These are phyloP conservation scores for Pseudohalonectria lignicola DNA, from an alignment of 2,329 filamentous ascomycete species.

Conservation along the genomic window DNA sequence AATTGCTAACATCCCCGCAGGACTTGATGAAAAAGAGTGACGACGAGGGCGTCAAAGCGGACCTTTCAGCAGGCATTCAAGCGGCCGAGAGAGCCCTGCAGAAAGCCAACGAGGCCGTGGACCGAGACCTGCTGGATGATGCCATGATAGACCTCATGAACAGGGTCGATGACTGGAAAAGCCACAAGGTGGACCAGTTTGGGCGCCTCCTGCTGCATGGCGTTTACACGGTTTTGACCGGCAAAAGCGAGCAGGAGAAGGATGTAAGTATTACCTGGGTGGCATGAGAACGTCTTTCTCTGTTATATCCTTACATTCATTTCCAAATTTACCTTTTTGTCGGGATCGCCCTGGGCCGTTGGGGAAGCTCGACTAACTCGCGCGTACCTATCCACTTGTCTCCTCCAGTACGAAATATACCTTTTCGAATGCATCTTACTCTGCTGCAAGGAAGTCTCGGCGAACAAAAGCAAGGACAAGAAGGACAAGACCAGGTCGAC, in stretches of 20 bases:
- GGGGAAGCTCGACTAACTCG: too few relatives aligned
- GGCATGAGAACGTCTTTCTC: too few relatives aligned
- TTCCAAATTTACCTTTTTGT: too few relatives aligned
- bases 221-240: conserved; percentile 83
- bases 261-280: conserved; percentile 67
- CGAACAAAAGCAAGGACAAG: conserved; percentile 74
- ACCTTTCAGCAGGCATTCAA: conserved; percentile 67
- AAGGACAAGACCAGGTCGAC: conserved; percentile 50
- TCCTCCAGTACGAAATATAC: conserved; percentile 80
- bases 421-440: conserved; percentile 91
- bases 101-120: conserved; percentile 83
- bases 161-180: conserved; percentile 96
- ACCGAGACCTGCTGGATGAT: conserved; percentile 74
- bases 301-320: too few relatives aligned
- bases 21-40: conserved; percentile 81
- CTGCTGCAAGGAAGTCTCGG: conserved; percentile 90
- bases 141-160: conserved; percentile 71
- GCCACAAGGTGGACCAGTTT: conserved; percentile 81
- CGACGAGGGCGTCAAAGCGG: conserved; percentile 56
- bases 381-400: too few relatives aligned
- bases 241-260: conserved; percentile 81
- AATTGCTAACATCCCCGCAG: conserved; percentile 18
- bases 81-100: conserved; percentile 72
- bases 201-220: conserved; percentile 81
- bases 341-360: too few relatives aligned